Conservation (phyloP, 2,329 filamentous ascomycete species). For the Talaromyces sp. region DNA sequence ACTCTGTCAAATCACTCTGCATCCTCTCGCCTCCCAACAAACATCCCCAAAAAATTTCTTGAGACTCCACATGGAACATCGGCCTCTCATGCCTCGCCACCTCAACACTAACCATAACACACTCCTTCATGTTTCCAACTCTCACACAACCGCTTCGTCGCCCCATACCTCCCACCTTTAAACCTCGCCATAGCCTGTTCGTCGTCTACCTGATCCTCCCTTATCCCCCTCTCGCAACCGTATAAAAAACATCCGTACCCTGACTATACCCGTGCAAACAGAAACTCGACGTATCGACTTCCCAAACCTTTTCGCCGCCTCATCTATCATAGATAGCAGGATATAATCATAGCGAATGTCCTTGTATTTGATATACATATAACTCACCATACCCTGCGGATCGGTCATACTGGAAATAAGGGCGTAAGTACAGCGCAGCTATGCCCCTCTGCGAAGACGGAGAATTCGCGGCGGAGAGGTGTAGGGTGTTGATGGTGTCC, state of each 20-base stretch:
- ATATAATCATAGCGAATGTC: constrained; percentile 3
- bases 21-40: background rate
- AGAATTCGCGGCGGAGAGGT: constrained; percentile 11
- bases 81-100: constrained; percentile 3
- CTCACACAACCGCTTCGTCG: background rate
- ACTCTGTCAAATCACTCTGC: background rate
- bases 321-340: constrained; percentile 1
- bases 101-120: constrained; percentile 3
- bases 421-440: constrained; percentile 4
- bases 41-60: background rate
- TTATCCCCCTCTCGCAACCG: background rate
- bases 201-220: background rate
- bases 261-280: constrained; percentile 12
- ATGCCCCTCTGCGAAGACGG: constrained; percentile 3
- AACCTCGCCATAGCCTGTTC: background rate
- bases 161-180: constrained; percentile 10
- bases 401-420: constrained; percentile 7
- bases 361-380: constrained; percentile 8
- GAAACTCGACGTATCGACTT: constrained; percentile 1
- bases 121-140: background rate
- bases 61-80: constrained; percentile 4
- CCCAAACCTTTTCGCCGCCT: background rate
- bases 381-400: constrained; percentile 8
- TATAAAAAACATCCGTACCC: constrained; percentile 12
- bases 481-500: too few species aligned